phyloP scores from a whole-genome alignment of 495 filamentous ascomycete species.

The Penicillium daleae region DNA sequence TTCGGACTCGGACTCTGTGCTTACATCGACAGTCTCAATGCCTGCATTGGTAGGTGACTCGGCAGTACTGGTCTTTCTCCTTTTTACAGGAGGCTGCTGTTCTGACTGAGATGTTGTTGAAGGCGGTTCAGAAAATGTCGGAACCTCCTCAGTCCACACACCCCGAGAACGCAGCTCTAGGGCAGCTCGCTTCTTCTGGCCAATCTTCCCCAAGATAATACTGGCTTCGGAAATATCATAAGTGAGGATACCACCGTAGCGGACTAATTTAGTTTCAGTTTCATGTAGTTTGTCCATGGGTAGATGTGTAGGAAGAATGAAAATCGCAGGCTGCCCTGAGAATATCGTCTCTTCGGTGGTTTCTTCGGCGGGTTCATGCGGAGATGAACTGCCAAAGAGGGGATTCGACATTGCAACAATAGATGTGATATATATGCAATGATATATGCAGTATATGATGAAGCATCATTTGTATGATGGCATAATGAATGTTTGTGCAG shows the following conservation, averaged over 20 bases:
- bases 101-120: neutral
- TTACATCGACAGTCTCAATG: slow-evolving; percentile 32
- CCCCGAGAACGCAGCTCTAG: slow-evolving; percentile 75
- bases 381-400: slow-evolving; percentile 9
- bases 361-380: slow-evolving; percentile 1
- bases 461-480: neutral
- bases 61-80: slow-evolving; percentile 17
- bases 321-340: slow-evolving; percentile 61
- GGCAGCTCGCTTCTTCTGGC: slow-evolving; percentile 67
- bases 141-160: slow-evolving; percentile 60
- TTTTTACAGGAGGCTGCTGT: slow-evolving; percentile 30
- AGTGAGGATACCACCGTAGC: slow-evolving; percentile 61
- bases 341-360: slow-evolving; percentile 18
- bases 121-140: neutral
- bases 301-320: slow-evolving; percentile 74
- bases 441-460: neutral
- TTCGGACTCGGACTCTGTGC: slow-evolving; percentile 40
- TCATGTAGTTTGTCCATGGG: slow-evolving; percentile 60
- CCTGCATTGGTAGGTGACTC: neutral
- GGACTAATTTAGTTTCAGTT: slow-evolving; percentile 64
- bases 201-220: slow-evolving; percentile 73
- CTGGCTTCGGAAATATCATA: slow-evolving; percentile 73
- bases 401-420: neutral
- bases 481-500: neutral
- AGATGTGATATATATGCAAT: neutral